These are phyloP conservation scores for Monocercomonoides exilis DNA, from an alignment of 78 protist genomes.

Conservation along the genomic window DNA sequence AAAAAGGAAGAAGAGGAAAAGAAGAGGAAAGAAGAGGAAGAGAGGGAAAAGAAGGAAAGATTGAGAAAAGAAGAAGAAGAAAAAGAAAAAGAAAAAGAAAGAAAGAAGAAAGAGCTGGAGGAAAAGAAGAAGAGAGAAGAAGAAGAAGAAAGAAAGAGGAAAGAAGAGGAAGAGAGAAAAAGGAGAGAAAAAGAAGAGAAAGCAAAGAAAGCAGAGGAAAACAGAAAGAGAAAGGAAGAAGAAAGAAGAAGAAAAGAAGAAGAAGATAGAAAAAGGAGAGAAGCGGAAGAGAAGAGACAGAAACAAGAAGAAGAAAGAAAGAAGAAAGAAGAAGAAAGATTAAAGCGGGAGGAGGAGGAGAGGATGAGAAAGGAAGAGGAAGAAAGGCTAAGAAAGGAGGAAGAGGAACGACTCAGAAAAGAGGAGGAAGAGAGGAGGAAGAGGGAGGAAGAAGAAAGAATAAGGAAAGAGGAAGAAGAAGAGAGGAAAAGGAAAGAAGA, in stretches of 20 bases:
- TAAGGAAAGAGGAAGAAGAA: background rate
- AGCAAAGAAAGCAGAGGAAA: background rate
- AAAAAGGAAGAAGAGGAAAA: too few species aligned
- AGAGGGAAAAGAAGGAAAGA: constrained; percentile 6
- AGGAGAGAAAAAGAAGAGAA: background rate
- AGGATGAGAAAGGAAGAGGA: too few species aligned
- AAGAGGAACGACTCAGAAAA: too few species aligned
- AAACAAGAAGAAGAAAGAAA: too few species aligned
- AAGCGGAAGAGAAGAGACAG: too few species aligned
- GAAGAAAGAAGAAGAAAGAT: too few species aligned
- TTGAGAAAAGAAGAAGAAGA: background rate
- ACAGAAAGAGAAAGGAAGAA: constrained; percentile 5
- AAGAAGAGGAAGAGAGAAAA: background rate
- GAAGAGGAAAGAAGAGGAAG: background rate
- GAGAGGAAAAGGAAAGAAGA: background rate
- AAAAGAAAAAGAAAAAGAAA: background rate
- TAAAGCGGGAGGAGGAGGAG: too few species aligned
- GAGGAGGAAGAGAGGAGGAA: background rate
- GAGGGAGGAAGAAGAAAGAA: background rate
- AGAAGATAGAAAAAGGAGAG: too few species aligned
- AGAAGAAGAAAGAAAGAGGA: background rate
- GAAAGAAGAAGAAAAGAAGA: background rate
- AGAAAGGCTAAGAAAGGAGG: too few species aligned
- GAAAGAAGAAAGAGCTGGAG: too few species aligned
- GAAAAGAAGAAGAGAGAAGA: constrained; percentile 8